Percentiles rank a stretch among this genome's conserved stretches.
These are phyloP conservation scores for Achaetomiella virescens DNA, from an alignment of 495 filamentous ascomycete species.

Conservation along the genomic window DNA sequence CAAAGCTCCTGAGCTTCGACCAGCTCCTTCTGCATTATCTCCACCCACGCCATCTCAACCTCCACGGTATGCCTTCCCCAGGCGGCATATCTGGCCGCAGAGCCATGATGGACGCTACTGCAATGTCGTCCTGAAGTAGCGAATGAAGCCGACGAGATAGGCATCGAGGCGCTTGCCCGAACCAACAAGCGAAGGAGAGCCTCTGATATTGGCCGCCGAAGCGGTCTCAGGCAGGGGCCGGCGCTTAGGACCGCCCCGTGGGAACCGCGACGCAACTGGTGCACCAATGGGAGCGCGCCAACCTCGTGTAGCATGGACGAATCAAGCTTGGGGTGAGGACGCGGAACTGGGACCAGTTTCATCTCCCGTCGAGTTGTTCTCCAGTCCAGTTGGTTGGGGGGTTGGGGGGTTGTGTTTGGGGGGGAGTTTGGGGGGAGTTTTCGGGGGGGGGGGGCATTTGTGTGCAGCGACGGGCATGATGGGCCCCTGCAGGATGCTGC, in stretches of 20 bases:
- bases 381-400: no score
- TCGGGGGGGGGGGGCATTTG: no score
- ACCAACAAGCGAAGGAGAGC: constrained; percentile 6
- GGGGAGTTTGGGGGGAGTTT: no score
- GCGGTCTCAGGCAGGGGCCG: constrained; percentile 3
- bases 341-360: not conserved
- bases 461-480: not conserved
- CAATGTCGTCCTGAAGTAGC: not conserved
- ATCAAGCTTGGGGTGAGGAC: not conserved
- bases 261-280: not conserved
- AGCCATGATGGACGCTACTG: not conserved
- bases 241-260: constrained; percentile 11
- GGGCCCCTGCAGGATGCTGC: not conserved
- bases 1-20: not conserved
- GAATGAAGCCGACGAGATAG: constrained; percentile 9
- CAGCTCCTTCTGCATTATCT: not conserved
- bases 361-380: not conserved
- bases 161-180: constrained; percentile 9
- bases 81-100: constrained; percentile 6
- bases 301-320: not conserved
- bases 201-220: not conserved
- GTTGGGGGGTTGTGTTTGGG: no score
- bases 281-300: constrained; percentile 1
- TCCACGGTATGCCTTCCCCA: not conserved
- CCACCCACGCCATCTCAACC: not conserved